Evolutionary conservation across 129 eudicot species (phyloP), one percentile per base, ranked within the genome.

Genomic region (Chrysanthemum makinoi): DNA sequence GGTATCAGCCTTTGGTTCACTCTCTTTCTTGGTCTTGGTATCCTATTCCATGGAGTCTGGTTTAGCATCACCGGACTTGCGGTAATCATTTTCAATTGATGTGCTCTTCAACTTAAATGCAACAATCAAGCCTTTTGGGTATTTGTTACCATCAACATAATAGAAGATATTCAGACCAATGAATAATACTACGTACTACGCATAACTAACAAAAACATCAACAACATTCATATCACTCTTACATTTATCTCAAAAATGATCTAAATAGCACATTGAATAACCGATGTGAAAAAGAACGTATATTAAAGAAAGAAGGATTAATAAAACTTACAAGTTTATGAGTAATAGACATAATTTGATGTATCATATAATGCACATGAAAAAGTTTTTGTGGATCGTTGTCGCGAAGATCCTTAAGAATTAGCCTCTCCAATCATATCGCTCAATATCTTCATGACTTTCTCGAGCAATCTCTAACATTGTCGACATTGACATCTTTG

Each of bases 61-160:
- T 62, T 79, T 83, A 12, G 15, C 62, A 3, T 82, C 79, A 50
- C 43, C 66, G 12, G 72, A 69, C 22, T 74, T 28, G 55, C 72
- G 39, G 53, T 61, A 17, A 33, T 66, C 81, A 54, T 70, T 71
- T 35, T 79, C 63, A 46, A 52, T 50, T 2, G 78, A 68, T 48
- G 64, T 79, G 47, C 81, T 85, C 85, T 85, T 89, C 80, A 93
- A 75, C 54, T 78, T 89, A 72, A 93, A 93, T 48, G 98, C 95
- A 80, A 87, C 81, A 75, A 93, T 75, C 35, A 93, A 77, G 75
- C 95, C 96, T 67, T 87, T 89, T 12, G 96, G 90, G 65, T 93
- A 93, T 73, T 96, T 93, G 75, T 51, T 49, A 65, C 28, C 75
- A 73, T 50, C 69, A 67, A 2, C 61, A 18, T 30, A 61, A 71